Percentiles rank a stretch among this genome's conserved stretches.
Evolutionary conservation across 2,329 filamentous ascomycete genomes (phyloP).

Genomic region (Cladosporium halotolerans): DNA sequence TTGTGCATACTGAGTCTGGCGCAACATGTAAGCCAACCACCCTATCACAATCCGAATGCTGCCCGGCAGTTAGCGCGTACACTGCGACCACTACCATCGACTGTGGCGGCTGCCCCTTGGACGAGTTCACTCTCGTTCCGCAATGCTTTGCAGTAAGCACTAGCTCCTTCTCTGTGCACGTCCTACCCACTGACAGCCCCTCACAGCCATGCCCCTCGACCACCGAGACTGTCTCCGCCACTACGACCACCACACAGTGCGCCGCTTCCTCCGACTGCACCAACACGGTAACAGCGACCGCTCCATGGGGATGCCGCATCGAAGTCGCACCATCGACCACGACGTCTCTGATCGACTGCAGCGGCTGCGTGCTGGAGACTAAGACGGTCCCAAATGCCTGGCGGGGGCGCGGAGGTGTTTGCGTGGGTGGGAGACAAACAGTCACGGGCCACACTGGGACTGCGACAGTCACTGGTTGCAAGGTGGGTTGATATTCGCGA

Average conservation of each 20-base stretch:
- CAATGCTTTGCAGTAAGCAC: background rate
- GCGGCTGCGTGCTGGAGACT: constrained; percentile 1
- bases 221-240: background rate
- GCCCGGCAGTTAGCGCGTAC: background rate
- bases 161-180: background rate
- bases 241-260: background rate
- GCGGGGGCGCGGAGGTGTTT: background rate
- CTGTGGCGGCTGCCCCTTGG: constrained; percentile 9
- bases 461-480: background rate
- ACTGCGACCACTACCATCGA: constrained; percentile 8
- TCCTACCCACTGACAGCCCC: background rate
- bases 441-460: background rate
- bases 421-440: background rate
- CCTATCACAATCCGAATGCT: constrained; percentile 3
- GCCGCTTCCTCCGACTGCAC: background rate
- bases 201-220: background rate
- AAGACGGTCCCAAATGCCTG: background rate
- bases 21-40: constrained; percentile 1
- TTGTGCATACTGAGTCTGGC: background rate
- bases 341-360: background rate
- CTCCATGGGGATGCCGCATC: constrained; percentile 2
- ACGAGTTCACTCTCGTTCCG: background rate
- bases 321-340: background rate
- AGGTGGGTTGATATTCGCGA: too few relatives aligned
- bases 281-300: background rate